Evolutionary conservation across 2,329 filamentous ascomycete species (phyloP).

Genomic region (Arthroderma sp.): DNA sequence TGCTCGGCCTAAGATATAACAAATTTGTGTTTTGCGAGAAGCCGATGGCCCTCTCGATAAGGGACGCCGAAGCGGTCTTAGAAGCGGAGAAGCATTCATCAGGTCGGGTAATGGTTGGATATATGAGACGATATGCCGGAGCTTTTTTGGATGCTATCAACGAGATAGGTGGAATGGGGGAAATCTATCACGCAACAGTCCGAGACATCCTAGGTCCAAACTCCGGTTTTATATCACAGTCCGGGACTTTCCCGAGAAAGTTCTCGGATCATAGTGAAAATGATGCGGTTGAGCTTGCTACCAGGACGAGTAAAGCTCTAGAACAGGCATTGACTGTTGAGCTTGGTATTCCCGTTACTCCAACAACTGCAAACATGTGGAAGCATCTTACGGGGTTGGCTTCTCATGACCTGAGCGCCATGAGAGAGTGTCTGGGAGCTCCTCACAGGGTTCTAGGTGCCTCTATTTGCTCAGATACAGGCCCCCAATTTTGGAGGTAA

Average conservation of each 20-base stretch:
- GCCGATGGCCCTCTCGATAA: slow-evolving; percentile 39
- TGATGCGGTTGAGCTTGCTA: slow-evolving; percentile 18
- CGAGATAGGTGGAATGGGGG: slow-evolving; percentile 39
- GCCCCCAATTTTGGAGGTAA: slow-evolving; percentile 26
- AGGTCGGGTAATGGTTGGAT: slow-evolving; percentile 45
- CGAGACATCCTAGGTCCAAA: slow-evolving; percentile 45
- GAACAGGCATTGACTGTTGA: slow-evolving; percentile 24
- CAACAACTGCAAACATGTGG: slow-evolving; percentile 23
- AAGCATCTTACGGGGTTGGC: slow-evolving; percentile 38
- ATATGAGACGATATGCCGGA: slow-evolving; percentile 48
- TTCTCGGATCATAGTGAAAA: slow-evolving; percentile 32
- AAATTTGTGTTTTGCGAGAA: slow-evolving; percentile 48
- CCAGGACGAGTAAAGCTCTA: slow-evolving; percentile 18
- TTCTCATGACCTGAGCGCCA: slow-evolving; percentile 42
- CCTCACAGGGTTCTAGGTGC: slow-evolving; percentile 35
- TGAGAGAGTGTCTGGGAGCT: slow-evolving; percentile 43
- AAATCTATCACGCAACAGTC: slow-evolving; percentile 43
- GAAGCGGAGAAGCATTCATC: slow-evolving; percentile 38
- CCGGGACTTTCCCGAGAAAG: slow-evolving; percentile 25
- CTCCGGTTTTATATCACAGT: slow-evolving; percentile 23
- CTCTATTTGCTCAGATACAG: slow-evolving; percentile 18
- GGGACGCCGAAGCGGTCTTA: slow-evolving; percentile 35
- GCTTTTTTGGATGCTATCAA: slow-evolving; percentile 42
- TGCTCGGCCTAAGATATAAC: slow-evolving; percentile 33
- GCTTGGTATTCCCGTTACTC: slow-evolving; percentile 22